phyloP scores from a whole-genome alignment of 1,284 basidiomycete genomes.

The Meira miltonrushii region DNA sequence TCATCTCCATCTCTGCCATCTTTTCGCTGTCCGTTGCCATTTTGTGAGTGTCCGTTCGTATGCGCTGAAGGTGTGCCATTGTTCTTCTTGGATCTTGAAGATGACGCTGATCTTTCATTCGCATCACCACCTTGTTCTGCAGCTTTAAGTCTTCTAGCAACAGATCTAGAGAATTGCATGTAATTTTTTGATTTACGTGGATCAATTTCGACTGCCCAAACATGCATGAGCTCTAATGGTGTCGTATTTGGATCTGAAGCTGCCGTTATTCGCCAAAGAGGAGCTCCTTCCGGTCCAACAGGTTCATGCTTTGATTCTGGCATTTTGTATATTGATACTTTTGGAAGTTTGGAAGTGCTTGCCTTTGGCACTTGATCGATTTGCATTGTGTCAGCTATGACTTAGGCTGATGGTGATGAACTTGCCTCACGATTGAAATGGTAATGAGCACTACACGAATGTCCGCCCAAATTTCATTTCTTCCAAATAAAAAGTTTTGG shows the following conservation, averaged over 20 bases:
- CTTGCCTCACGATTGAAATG: not conserved
- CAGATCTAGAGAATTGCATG: constrained; percentile 4
- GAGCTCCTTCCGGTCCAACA: constrained; percentile 8
- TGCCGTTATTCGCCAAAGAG: constrained; percentile 49
- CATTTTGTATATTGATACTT: not conserved
- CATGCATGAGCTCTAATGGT: constrained; percentile 58
- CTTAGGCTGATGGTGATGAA: not conserved
- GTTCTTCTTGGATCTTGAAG: too few relatives aligned
- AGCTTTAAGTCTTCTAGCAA: not conserved
- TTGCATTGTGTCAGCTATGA: not conserved
- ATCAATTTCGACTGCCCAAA: constrained; percentile 80
- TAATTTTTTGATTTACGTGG: constrained; percentile 17
- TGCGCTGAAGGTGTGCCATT: not conserved
- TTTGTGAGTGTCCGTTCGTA: too few relatives aligned
- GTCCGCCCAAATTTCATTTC: not conserved
- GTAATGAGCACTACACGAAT: not conserved
- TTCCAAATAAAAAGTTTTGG: not conserved
- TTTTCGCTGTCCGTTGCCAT: not conserved
- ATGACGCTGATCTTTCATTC: too few relatives aligned
- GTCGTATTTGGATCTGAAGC: constrained; percentile 51
- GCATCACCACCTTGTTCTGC: constrained; percentile 2
- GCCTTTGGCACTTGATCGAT: not conserved
- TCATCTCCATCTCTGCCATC: not conserved
- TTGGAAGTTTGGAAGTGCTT: not conserved
- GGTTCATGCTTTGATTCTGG: not conserved